These are phyloP conservation scores for Lagenidium sp. DNA, from an alignment of 352 stramenopile species.

Conservation along the genomic window DNA sequence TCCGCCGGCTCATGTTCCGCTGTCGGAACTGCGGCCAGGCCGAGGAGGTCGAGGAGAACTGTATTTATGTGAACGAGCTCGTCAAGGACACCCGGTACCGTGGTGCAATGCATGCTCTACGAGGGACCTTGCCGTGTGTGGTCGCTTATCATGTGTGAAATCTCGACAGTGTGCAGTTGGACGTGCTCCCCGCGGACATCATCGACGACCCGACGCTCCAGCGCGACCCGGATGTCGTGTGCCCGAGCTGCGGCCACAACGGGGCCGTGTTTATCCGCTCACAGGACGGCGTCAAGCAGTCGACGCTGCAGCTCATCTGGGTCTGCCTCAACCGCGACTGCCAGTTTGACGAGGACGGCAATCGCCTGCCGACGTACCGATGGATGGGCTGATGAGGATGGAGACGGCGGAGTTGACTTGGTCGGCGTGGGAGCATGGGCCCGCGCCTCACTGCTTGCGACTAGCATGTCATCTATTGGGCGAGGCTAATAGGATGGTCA, in stretches of 20 bases:
- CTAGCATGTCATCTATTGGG: too few species aligned
- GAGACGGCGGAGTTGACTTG: too few species aligned
- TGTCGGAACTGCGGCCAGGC: constrained; percentile 83
- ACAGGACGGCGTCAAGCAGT: constrained; percentile 83
- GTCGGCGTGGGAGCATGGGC: too few species aligned
- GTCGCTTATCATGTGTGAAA: too few species aligned
- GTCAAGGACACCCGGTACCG: constrained; percentile 81
- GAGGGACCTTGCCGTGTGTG: neutral
- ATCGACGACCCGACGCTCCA: constrained; percentile 86
- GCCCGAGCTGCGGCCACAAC: constrained; percentile 68
- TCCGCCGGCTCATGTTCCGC: constrained; percentile 77
- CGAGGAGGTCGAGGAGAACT: constrained; percentile 83
- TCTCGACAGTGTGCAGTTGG: constrained; percentile 54
- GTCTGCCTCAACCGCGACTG: constrained; percentile 86
- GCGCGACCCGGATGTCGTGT: constrained; percentile 80
- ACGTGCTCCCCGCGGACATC: constrained; percentile 77
- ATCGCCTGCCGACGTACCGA: constrained; percentile 74
- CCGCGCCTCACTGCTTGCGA: too few species aligned
- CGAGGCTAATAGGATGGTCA: too few species aligned
- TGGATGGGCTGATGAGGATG: constrained; percentile 82
- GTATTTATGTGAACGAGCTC: constrained; percentile 89
- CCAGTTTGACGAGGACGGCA: constrained; percentile 77
- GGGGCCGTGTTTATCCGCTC: constrained; percentile 84
- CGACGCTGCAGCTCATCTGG: constrained; percentile 82
- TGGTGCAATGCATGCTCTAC: neutral